phyloP scores from a whole-genome alignment of 306 rosid genomes.

The Sicyos baderoa region DNA sequence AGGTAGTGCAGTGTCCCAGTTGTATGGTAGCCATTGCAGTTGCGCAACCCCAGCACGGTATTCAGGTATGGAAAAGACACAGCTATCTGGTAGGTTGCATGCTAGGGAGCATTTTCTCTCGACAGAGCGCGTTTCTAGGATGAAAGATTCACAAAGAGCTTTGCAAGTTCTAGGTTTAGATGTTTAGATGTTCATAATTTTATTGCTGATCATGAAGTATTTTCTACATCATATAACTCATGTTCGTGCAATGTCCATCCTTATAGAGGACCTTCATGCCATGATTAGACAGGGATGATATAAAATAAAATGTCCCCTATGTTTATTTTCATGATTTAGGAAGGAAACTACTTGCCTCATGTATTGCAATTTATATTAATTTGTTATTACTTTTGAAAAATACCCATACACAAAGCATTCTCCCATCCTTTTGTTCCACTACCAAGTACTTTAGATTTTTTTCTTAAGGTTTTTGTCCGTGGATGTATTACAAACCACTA shows the following conservation, averaged over 20 bases:
- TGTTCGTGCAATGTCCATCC: not conserved
- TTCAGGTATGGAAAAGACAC: constrained; percentile 49
- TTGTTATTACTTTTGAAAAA: not conserved
- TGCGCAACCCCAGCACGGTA: constrained; percentile 95
- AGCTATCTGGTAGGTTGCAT: not conserved
- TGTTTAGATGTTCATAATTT: not conserved
- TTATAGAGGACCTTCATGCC: not conserved
- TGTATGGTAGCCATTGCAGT: constrained; percentile 77
- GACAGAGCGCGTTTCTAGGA: not conserved
- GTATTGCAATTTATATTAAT: not conserved
- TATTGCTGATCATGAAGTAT: not conserved
- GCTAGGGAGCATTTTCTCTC: not conserved
- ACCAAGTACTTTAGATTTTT: not conserved
- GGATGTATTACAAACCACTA: not conserved
- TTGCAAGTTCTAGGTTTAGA: not conserved
- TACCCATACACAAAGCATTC: not conserved
- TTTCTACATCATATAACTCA: not conserved
- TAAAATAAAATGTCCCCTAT: not conserved
- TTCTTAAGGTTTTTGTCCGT: not conserved
- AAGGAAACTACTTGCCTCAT: not conserved
- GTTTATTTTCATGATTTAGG: not conserved
- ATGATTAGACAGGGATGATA: not conserved
- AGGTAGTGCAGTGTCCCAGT: constrained; percentile 83
- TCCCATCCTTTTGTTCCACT: not conserved
- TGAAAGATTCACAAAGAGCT: not conserved